These are phyloP conservation scores for Saccharomycopsis fermentans DNA, from an alignment of 805 yeast species.

Conservation along the genomic window DNA sequence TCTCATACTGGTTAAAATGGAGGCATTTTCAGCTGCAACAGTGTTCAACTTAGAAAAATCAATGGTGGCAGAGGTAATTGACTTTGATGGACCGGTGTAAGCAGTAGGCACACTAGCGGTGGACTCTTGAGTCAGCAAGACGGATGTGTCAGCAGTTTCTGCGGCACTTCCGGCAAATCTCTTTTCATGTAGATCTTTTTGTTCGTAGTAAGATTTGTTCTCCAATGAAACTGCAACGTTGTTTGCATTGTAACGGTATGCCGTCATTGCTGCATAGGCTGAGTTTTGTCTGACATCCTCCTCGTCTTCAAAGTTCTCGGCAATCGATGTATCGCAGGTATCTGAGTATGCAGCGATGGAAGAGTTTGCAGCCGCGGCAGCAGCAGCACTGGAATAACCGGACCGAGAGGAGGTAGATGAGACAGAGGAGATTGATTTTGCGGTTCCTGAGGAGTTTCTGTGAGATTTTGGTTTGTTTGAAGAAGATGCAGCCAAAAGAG, in stretches of 20 bases:
- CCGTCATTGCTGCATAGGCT: neutral
- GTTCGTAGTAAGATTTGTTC: conserved; percentile 1
- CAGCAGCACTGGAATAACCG: conserved; percentile 25
- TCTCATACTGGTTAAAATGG: conserved; percentile 33
- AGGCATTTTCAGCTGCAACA: conserved; percentile 37
- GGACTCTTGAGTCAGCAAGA: neutral
- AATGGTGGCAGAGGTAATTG: conserved; percentile 21
- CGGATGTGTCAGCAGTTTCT: neutral
- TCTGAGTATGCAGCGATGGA: conserved; percentile 56
- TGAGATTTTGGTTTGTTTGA: conserved; percentile 38
- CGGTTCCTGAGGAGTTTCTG: conserved; percentile 41
- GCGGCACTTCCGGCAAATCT: conserved; percentile 8
- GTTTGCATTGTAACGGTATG: conserved; percentile 4
- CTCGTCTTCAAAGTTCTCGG: conserved; percentile 23
- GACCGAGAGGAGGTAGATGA: conserved; percentile 37
- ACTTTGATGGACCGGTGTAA: neutral
- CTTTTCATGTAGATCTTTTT: neutral
- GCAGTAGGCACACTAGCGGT: neutral
- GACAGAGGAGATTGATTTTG: conserved; percentile 53
- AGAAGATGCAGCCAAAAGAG: conserved; percentile 53
- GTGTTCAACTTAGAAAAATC: conserved; percentile 35
- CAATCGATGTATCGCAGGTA: conserved; percentile 38
- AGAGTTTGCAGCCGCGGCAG: conserved; percentile 39
- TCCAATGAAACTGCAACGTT: neutral
- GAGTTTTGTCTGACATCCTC: conserved; percentile 41